Base-by-base conservation (phyloP, 495 filamentous ascomycete genomes). In the Glarea lozoyensis region DNA sequence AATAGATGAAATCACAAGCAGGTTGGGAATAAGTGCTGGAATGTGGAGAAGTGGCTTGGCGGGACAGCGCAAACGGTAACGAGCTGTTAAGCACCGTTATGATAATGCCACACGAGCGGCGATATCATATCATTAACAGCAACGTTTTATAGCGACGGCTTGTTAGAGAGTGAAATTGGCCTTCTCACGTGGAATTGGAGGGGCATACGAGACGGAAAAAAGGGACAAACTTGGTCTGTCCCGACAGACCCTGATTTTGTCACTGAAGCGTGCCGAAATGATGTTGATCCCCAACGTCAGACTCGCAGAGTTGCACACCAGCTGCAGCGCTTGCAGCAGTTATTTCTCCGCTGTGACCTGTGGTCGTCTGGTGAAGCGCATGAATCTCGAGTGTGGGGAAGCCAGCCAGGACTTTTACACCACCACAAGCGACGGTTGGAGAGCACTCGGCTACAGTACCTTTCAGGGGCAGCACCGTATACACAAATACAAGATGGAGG, bases 351-450 rank as follows among this genome's bases (percentile, higher is more conserved):
- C 16, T 4, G 3, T 37, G 15, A 3, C 18, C 35, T 7, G 15
- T 16, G 16, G 4, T 19, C 11, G 17, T 37, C 7, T 3, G 19
- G 35, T 37, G 35, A 19, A 37, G 18, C 35, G 35, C 35, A 37
- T 37, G 35, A 37, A 37, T 16, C 22, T n/a, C 10, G 16, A 37
- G 5, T 37, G 35, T 37, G 35, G 35, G 35, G 35, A 34, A 34
- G 31, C n/a, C n/a, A n/a, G n/a, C n/a, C n/a, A n/a, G n/a, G n/a
- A n/a, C n/a, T n/a, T n/a, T n/a, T n/a, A n/a, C n/a, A n/a, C n/a
- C n/a, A n/a, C n/a, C n/a, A n/a, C n/a, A n/a, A n/a, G n/a, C n/a
- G n/a, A n/a, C n/a, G n/a, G n/a, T n/a, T n/a, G n/a, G n/a, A n/a
- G n/a, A n/a, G n/a, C n/a, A n/a, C n/a, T n/a, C n/a, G n/a, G n/a